These are phyloP conservation scores for Jaltomata sinuosa DNA, from an alignment of 257 asterid species.

Conservation along the genomic window DNA sequence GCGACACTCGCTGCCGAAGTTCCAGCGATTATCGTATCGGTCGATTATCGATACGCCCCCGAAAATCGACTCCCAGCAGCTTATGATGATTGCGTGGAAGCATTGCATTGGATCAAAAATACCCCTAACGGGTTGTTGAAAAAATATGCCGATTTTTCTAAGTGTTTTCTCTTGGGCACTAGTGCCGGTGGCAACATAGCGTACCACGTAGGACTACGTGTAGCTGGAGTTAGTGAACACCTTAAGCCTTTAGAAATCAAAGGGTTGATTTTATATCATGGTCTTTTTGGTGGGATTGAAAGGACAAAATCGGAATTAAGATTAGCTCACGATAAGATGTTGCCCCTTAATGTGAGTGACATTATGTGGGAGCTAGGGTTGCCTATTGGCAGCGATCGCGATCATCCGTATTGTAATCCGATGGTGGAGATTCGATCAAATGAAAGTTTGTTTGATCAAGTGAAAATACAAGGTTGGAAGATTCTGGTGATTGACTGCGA, in stretches of 20 bases:
- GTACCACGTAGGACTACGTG: slow-evolving; percentile 31
- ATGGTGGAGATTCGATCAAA: not conserved
- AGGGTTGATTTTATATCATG: slow-evolving; percentile 43
- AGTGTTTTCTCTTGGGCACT: slow-evolving; percentile 38
- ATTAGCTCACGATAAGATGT: not conserved
- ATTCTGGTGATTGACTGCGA: slow-evolving; percentile 22
- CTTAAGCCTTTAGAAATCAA: slow-evolving; percentile 28
- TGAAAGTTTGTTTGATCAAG: not conserved
- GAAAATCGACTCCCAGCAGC: slow-evolving; percentile 59
- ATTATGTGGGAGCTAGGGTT: slow-evolving; percentile 32
- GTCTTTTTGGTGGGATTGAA: slow-evolving; percentile 40
- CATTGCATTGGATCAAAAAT: slow-evolving; percentile 23
- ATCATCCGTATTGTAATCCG: slow-evolving; percentile 36
- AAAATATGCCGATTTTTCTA: slow-evolving; percentile 30
- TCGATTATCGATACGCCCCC: slow-evolving; percentile 48
- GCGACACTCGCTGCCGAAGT: not conserved
- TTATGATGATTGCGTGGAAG: slow-evolving; percentile 40
- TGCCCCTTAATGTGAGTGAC: slow-evolving; percentile 18
- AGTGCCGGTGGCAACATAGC: slow-evolving; percentile 51
- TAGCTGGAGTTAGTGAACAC: slow-evolving; percentile 3
- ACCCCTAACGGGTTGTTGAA: slow-evolving; percentile 33
- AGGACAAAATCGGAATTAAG: slow-evolving; percentile 39
- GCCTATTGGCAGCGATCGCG: slow-evolving; percentile 37
- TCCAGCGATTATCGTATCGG: slow-evolving; percentile 35
- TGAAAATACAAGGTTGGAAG: slow-evolving; percentile 18